Base-by-base conservation (phyloP, 2,329 filamentous ascomycete genomes). In the Cordyceps farinosa region DNA sequence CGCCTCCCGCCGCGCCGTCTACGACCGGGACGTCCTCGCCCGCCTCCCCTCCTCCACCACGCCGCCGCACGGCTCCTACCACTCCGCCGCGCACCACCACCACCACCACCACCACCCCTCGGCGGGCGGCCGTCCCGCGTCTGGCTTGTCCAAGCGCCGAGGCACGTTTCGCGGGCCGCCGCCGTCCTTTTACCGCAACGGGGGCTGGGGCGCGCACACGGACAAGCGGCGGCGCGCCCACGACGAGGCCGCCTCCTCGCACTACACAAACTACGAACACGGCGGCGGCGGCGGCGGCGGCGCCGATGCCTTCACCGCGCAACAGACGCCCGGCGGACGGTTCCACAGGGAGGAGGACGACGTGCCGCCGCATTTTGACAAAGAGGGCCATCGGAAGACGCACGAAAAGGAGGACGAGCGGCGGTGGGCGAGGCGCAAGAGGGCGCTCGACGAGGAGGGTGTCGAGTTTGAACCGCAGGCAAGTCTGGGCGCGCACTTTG, bases 121-220 rank as follows among this genome's bases (percentile, higher is more conserved):
- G 0, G 88, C 88, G 3, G 91, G 91, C 58, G 87, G 89, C 1
- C 86, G 95, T 0, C 87, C 93, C 0, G 87, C 95, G 0, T 91
- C 87, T 1, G 95, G 95, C 0, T 79, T 99, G 38, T 92, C 88
- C 73, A 85, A 89, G 47, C 85, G 94, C 30, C 82, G 91, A 3
- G 86, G 87, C 2, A 82, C 88, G 5, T 97, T 96, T 75, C 85
- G 85, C 27, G 94, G 94, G 0, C 94, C 95, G 3, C 93, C 95
- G 57, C 93, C 94, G 0, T 91, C 87, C 67, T 98, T 97, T 78
- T 97, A 92, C 76, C 84, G 88, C 22, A 87, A 84, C 65, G 92
- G 92, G 5, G 91, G 90, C 3, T 96, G 92, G 84, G 91, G 90
- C 54, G 74, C 78, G 3, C 85, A 90, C 64, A 73, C 77, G 2